Evolutionary conservation across 768 basidiomycete species (phyloP).

Genomic region (Zangia roseola): DNA sequence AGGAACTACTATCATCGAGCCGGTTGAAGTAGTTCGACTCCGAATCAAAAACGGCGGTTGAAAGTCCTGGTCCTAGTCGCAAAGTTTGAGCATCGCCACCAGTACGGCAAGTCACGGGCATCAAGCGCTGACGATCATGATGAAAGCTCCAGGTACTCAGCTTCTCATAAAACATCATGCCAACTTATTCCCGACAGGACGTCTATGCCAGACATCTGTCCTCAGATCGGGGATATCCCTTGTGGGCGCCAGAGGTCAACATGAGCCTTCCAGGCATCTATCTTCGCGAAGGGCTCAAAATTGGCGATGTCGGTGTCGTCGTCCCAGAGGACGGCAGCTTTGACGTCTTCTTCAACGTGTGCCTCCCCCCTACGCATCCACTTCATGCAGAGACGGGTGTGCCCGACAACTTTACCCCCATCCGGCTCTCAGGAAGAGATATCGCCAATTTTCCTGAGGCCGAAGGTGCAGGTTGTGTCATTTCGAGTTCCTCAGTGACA

Average conservation of each 20-base stretch:
- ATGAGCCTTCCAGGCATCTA: slow-evolving; percentile 24
- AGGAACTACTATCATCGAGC: too few relatives aligned
- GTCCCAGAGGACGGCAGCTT: slow-evolving; percentile 33
- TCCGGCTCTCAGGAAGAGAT: slow-evolving; percentile 15
- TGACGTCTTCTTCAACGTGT: slow-evolving; percentile 37
- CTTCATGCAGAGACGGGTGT: slow-evolving; percentile 14
- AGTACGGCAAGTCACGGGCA: neutral
- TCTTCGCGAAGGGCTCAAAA: slow-evolving; percentile 24
- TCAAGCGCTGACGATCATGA: neutral
- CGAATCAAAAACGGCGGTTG: too few relatives aligned
- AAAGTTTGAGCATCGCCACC: neutral
- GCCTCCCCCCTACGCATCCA: slow-evolving; percentile 27
- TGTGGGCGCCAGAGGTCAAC: slow-evolving; percentile 34
- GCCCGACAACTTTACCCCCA: slow-evolving; percentile 25
- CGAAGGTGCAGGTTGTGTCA: slow-evolving; percentile 7
- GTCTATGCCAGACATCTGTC: slow-evolving; percentile 18
- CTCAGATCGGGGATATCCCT: slow-evolving; percentile 28
- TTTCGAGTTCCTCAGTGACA: slow-evolving; percentile 6
- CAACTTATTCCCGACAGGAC: slow-evolving; percentile 7
- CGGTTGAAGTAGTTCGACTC: too few relatives aligned
- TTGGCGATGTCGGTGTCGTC: slow-evolving; percentile 38
- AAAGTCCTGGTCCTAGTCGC: too few relatives aligned
- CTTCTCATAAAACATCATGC: neutral
- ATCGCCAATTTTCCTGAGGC: slow-evolving; percentile 6
- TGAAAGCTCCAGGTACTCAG: too few relatives aligned